These are phyloP conservation scores for Starmera pachycereana DNA, from an alignment of 805 yeast species.

Conservation along the genomic window DNA sequence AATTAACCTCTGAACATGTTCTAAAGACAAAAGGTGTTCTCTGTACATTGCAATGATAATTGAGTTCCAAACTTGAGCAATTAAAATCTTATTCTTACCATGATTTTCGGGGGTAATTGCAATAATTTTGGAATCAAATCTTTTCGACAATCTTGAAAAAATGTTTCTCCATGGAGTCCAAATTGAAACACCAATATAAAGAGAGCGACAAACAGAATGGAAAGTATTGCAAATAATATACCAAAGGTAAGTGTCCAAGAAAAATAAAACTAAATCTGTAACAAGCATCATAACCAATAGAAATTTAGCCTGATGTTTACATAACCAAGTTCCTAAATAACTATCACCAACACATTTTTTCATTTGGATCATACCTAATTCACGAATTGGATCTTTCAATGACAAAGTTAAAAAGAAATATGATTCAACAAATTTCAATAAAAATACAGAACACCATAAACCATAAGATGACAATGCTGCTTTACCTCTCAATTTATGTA, in stretches of 20 bases:
- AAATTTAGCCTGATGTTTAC: constrained; percentile 46
- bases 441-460: constrained; percentile 58
- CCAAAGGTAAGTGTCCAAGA: constrained; percentile 80
- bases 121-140: constrained; percentile 63
- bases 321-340: constrained; percentile 40
- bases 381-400: constrained; percentile 63
- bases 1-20: constrained; percentile 91
- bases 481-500: constrained; percentile 41
- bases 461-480: constrained; percentile 54
- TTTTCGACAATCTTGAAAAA: constrained; percentile 63
- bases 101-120: constrained; percentile 64
- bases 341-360: constrained; percentile 53
- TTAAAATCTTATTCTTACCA: constrained; percentile 92
- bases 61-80: constrained; percentile 98
- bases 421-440: constrained; percentile 64
- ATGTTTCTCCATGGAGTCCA: constrained; percentile 88
- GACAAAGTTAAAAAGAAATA: constrained; percentile 70
- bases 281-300: constrained; percentile 41
- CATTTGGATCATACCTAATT: constrained; percentile 45
- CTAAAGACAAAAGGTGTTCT: constrained; percentile 94
- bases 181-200: constrained; percentile 68
- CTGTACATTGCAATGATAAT: constrained; percentile 98
- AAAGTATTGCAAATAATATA: constrained; percentile 71
- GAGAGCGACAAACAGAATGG: constrained; percentile 61
- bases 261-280: constrained; percentile 61